Evolutionary conservation across 2,329 filamentous ascomycete genomes (phyloP).

Genomic region (Fusarium penzigii): DNA sequence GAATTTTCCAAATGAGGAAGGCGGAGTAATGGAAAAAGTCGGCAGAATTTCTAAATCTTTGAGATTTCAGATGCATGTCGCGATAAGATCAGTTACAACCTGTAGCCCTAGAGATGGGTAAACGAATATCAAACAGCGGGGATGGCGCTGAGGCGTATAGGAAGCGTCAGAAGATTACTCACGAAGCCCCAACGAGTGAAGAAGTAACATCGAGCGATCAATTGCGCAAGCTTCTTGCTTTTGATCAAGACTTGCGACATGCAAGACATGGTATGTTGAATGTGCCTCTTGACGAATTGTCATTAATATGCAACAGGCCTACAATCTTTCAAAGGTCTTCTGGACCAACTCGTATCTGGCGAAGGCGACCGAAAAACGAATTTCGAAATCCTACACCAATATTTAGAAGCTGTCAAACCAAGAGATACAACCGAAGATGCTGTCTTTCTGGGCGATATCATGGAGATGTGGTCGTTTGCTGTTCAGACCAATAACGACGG

Average conservation of each 20-base stretch:
- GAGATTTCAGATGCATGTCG: slow-evolving; percentile 6
- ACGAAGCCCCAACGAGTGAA: slow-evolving; percentile 59
- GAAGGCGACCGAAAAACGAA: slow-evolving; percentile 44
- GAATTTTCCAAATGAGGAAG: slow-evolving; percentile 21
- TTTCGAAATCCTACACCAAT: slow-evolving; percentile 66
- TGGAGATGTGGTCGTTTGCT: slow-evolving; percentile 87
- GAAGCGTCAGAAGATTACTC: slow-evolving; percentile 58
- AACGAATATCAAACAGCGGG: slow-evolving; percentile 41
- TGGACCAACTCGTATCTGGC: slow-evolving; percentile 63
- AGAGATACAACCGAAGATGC: slow-evolving; percentile 46
- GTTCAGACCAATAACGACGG: slow-evolving; percentile 78
- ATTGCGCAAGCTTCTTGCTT: slow-evolving; percentile 66
- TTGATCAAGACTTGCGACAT: slow-evolving; percentile 68
- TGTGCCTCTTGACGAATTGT: neutral
- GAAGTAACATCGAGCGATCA: slow-evolving; percentile 66
- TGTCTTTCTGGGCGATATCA: slow-evolving; percentile 73
- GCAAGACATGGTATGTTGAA: slow-evolving; percentile 61
- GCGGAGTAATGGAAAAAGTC: slow-evolving; percentile 31
- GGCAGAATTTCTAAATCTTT: slow-evolving; percentile 42
- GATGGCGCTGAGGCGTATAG: slow-evolving; percentile 45
- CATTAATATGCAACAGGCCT: slow-evolving; percentile 49
- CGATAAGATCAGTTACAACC: slow-evolving; percentile 14
- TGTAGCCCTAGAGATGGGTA: slow-evolving; percentile 42
- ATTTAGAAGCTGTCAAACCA: slow-evolving; percentile 60
- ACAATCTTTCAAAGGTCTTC: slow-evolving; percentile 68